Base-by-base conservation (phyloP, 441 rosid species). In the Aleurites moluccanus region DNA sequence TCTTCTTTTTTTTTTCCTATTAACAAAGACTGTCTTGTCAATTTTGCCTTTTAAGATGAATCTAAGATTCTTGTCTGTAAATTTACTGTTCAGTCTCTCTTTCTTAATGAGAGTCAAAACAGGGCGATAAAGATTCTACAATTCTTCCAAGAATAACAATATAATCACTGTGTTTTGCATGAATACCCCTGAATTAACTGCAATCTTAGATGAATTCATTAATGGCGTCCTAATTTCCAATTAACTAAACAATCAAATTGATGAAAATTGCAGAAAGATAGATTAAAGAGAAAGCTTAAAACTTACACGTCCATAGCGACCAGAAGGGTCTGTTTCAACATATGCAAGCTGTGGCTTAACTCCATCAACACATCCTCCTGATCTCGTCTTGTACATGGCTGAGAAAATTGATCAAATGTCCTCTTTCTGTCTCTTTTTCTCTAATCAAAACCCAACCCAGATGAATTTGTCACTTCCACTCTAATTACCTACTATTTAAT, bases 231-330 rank as follows among this genome's bases (percentile, higher is more conserved):
- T 6, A 56, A 56, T 56, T 56, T 25, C 1, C 40, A 38, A 20
- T 15, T 11, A 72, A 42, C 27, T 16, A 47, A 35, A 23, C 2
- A 10, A 16, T 65, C 15, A 65, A 23, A 38, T 10, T 40, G 44
- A 59, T 7, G 20, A 30, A 25, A 70, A 38, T n/a, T 3, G 38
- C 47, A 49, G 60, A 69, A 49, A 9, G 10, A 40, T 10, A 6
- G 45, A 44, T 14, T 15, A 44, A 15, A n/a, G 21, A 27, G 27
- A 11, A 45, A 47, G 40, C 40, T 38, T 38, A 38, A 52, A 67
- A 81, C 92, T 87, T 86, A 90, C 96, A 40, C 93, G 90, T 49
- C 92, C 87, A 55, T 88, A 89, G 5, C 93, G 91, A 68, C 89
- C 85, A 11, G 96, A 82, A 55, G 92, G 93, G 57, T 88, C 91